Evolutionary conservation across 1,284 basidiomycete genomes (phyloP), one percentile per base, ranked within the genome.

Genomic region (Schizophyllum amplum): DNA sequence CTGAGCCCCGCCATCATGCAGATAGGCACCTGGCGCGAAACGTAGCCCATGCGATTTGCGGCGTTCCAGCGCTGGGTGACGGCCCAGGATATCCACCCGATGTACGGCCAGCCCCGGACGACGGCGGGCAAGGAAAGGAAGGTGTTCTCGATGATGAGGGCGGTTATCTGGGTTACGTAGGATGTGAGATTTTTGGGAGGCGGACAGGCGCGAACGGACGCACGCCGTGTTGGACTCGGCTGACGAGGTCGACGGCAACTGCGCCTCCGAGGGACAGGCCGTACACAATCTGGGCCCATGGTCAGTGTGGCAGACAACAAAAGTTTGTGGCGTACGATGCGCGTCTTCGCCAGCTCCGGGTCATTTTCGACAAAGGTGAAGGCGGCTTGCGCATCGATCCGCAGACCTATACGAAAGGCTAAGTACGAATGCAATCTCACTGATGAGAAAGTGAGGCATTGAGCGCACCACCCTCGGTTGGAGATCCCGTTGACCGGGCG

Each of bases 241-340:
- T 69, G 0, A 71, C 67, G n/a, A 75, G 69, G 59, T 75, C 70
- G 51, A 76, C 73, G 1, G 75, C 75, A 13, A 77, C 74, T 11
- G 72, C 75, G 1, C 75, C 75, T 9, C 75, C 75, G 1, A 76
- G 64, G 1, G 74, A 75, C 53, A 71, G 70, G 1, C 75, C 75
- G 51, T 66, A 73, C 6, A 75, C 24, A 22, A 76, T 66, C 85
- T 87, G 58, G 23, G 60, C 33, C 1, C n/a, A 11, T 21, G 4
- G 51, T 21, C 6, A 23, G 47, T 47, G 24, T 20, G 55, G 54
- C 1, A 21, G 11, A 27, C 27, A 68, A 78, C 11, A n/a, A n/a
- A n/a, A n/a, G n/a, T n/a, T n/a, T n/a, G n/a, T n/a, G n/a, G n/a
- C n/a, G n/a, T n/a, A n/a, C n/a, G 11, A 72, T 65, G 20, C 70